Base-by-base conservation (phyloP, 148 eudicot genomes). In the Silene uniflora region DNA sequence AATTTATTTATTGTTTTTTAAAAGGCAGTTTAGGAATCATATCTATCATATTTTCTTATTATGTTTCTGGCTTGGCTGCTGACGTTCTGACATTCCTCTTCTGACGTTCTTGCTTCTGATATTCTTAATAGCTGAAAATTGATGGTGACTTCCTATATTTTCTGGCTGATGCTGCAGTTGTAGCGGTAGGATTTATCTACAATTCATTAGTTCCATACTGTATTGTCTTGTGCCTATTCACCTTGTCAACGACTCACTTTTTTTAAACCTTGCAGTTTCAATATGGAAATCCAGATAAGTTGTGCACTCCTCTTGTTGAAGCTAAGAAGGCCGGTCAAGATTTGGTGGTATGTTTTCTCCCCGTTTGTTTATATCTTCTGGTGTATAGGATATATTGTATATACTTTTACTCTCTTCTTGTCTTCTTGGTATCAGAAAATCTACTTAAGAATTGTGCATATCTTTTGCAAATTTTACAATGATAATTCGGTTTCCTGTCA, bases 61-160 rank as follows among this genome's bases (percentile, higher is more conserved):
- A 39, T 9, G 44, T 39, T 39, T 39, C 9, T 39, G 8, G 44
- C 0, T 39, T 7, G 44, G 44, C 44, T 39, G 9, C 44, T 52
- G 56, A 52, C 56, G 18, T 52, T 13, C 44, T 4, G 0, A 67
- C 17, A 32, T 17, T 14, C 8, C 7, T 39, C 44, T 60, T 61
- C 72, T 35, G 42, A 71, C 22, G 16, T n/a, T 9, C 61, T 63
- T 5, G 56, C 29, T 73, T 52, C 16, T 52, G 54, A 60, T 74
- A 73, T 75, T 60, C 52, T 64, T 82, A 6, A n/a, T 88, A 96
- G 99, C 97, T 96, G 60, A 89, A 74, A 81, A 77, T 84, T 81
- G 93, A 96, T 81, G 98, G 88, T 23, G 99, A 96, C 84, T 96
- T 96, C 88, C 69, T 96, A 84, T 96, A 96, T 86, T 91, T 88